Conservation (phyloP, 371 early-diverging fungal genomes). For the Dichotomocladium elegans region DNA sequence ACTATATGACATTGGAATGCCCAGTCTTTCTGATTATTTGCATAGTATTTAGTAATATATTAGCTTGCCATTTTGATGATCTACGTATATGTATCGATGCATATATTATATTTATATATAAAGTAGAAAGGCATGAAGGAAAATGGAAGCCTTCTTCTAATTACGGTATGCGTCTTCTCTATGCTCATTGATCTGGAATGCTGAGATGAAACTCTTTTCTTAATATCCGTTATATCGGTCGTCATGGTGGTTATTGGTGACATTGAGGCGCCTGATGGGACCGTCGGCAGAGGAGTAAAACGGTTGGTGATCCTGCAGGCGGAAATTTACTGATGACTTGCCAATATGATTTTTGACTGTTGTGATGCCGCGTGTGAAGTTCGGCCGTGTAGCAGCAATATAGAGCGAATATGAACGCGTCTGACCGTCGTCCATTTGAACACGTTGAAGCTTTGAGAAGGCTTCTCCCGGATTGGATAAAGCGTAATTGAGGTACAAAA, state of each 20-base stretch:
- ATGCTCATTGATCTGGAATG: too few relatives aligned
- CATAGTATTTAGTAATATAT: too few relatives aligned
- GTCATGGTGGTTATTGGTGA: conserved; percentile 6
- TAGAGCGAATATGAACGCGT: conserved; percentile 57
- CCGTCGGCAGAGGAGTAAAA: not conserved
- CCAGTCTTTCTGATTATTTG: too few relatives aligned
- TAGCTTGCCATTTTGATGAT: too few relatives aligned
- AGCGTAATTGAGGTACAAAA: conserved; percentile 54
- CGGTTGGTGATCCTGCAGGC: not conserved
- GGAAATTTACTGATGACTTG: not conserved
- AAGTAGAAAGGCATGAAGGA: too few relatives aligned
- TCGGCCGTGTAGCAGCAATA: conserved; percentile 47
- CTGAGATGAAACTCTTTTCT: too few relatives aligned
- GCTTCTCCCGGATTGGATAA: conserved; percentile 40
- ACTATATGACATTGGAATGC: too few relatives aligned
- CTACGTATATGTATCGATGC: too few relatives aligned
- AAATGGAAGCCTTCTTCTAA: too few relatives aligned
- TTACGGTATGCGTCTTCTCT: too few relatives aligned
- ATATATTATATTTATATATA: too few relatives aligned
- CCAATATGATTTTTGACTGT: not conserved
- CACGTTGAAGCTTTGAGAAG: conserved; percentile 31
- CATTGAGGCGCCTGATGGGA: not conserved
- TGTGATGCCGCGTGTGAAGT: conserved; percentile 17
- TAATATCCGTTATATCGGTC: conserved; percentile 16
- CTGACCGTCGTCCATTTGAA: conserved; percentile 57